These are phyloP conservation scores for Cicer bijugum DNA, from an alignment of 306 rosid genomes.

Conservation along the genomic window DNA sequence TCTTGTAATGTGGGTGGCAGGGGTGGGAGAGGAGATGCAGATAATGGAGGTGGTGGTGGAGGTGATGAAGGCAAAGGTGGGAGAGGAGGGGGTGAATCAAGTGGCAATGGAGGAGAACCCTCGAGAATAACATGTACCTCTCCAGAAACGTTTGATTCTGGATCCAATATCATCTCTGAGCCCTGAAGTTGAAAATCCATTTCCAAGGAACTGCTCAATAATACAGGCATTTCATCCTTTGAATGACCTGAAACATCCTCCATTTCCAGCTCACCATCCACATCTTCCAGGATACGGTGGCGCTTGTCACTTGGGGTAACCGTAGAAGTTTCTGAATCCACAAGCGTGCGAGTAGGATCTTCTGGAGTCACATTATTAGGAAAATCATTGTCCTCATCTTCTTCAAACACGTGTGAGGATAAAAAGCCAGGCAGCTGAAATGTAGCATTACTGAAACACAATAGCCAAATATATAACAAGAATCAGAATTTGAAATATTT, in stretches of 20 bases:
- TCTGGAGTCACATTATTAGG: constrained; percentile 56
- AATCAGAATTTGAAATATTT: constrained; percentile 41
- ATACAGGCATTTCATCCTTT: constrained; percentile 67
- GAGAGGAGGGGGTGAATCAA: constrained; percentile 87
- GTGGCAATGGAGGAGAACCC: constrained; percentile 95
- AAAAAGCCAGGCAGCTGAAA: constrained; percentile 93
- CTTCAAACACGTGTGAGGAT: constrained; percentile 74
- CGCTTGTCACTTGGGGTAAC: constrained; percentile 90
- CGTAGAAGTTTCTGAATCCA: constrained; percentile 70
- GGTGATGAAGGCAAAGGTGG: constrained; percentile 97
- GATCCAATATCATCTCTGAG: constrained; percentile 54
- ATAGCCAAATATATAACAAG: constrained; percentile 34
- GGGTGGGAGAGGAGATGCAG: constrained; percentile 60
- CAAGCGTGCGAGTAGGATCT: constrained; percentile 56
- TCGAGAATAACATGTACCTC: constrained; percentile 61
- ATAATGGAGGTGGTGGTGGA: constrained; percentile 71
- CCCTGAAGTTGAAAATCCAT: constrained; percentile 55
- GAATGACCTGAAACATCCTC: constrained; percentile 95
- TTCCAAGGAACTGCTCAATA: constrained; percentile 53
- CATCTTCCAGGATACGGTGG: constrained; percentile 90
- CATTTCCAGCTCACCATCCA: constrained; percentile 98
- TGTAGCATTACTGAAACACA: constrained; percentile 83
- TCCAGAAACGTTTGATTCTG: constrained; percentile 48
- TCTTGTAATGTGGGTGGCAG: constrained; percentile 56
- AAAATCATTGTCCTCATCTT: constrained; percentile 79